Conservation (phyloP, 352 stramenopile genomes). For the Globisporangium takayamanum region DNA sequence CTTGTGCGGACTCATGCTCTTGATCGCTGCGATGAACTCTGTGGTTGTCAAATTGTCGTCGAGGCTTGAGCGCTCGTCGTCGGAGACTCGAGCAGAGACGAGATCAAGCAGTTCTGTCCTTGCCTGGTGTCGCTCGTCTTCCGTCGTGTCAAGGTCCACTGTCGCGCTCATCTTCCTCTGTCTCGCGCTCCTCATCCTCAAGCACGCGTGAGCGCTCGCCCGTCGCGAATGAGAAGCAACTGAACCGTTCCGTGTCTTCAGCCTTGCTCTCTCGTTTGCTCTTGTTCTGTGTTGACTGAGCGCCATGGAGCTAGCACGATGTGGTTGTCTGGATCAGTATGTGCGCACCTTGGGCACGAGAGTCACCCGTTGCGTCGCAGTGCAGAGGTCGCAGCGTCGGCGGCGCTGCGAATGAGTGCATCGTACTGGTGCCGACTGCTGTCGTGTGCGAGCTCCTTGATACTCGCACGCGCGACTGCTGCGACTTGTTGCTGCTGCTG, state of each 20-base stretch:
- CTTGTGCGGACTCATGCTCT: too few species aligned
- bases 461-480: conserved; percentile 1
- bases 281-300: background rate
- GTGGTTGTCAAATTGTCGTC: too few species aligned
- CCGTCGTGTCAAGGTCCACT: too few species aligned
- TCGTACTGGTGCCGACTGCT: conserved; percentile 8
- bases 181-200: conserved; percentile 58
- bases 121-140: too few species aligned
- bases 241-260: background rate
- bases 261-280: background rate
- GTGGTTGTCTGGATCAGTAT: background rate
- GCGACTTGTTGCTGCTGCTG: background rate
- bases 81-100: too few species aligned
- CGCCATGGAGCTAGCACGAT: background rate
- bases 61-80: too few species aligned
- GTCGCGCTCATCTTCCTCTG: conserved; percentile 67
- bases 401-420: conserved; percentile 9
- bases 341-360: too few species aligned
- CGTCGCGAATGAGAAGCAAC: background rate
- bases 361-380: conserved; percentile 2
- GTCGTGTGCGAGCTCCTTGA: conserved; percentile 9
- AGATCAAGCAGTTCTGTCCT: too few species aligned
- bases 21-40: too few species aligned
- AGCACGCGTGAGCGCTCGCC: conserved; percentile 41
- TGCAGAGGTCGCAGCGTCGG: background rate